Evolutionary conservation across 2,329 filamentous ascomycete genomes (phyloP), one percentile per base, ranked within the genome.

Genomic region (Fusarium sp.): DNA sequence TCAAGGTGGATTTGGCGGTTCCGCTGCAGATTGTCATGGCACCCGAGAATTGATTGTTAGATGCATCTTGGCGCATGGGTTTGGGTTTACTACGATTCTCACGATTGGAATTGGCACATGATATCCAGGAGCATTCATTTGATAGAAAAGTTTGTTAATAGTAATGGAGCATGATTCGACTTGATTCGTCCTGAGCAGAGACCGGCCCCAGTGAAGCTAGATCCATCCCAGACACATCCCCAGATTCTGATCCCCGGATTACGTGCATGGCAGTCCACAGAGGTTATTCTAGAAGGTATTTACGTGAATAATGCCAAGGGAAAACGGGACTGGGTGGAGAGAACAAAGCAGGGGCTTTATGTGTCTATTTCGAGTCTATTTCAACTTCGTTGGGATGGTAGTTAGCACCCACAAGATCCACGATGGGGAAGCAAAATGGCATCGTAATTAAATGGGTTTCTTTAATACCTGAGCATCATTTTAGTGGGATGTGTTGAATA

Each of bases 11-110:
- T n/a, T 13, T 72, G 57, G 47, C 40, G 0, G 68, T 72, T 30
- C 68, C 68, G 5, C 43, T 71, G 0, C 68, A 71, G 37, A 61
- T 71, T 2, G 68, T 71, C 1, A 71, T 71, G 68, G 68, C 51
- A 16, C 40, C 61, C 7, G 66, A 69, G 43, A 15, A 56, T 43
- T 64, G 28, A 57, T 13, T 36, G 27, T 51, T 28, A 18, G 15
- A 51, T 15, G 23, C 23, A 23, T 23, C 23, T 23, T 23, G 23
- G 23, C 23, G 23, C 23, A 23, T 23, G 23, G 23, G 23, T 23
- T 23, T 23, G 23, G 23, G 23, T 23, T 23, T 23, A 23, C 23
- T 23, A 34, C 31, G 31, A 41, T 36, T 16, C 30, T 50, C 41
- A 67, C 15, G 56, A 70, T 43, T 28, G 40, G 56, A 62, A 27